Percentiles rank a stretch among this genome's conserved stretches.
Evolutionary conservation across 345 rosid species (phyloP).

Genomic region (Hevea brasiliensis): DNA sequence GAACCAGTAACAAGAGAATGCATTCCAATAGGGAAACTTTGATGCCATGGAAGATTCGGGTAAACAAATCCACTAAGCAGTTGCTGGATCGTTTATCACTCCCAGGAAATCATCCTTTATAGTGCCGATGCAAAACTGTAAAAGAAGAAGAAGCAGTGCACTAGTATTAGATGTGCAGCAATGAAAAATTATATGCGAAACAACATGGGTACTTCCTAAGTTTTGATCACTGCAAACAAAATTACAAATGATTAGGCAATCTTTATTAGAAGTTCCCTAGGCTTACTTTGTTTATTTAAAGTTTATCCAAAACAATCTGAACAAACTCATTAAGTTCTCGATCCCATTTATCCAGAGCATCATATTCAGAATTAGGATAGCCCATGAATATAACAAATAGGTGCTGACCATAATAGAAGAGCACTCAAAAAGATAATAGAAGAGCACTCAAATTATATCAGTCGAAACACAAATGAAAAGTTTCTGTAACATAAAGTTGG

Average conservation of each 20-base stretch:
- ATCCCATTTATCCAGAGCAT: neutral
- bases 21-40: neutral
- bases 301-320: neutral
- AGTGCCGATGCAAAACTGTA: conserved; percentile 94
- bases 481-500: neutral
- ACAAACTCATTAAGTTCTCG: neutral
- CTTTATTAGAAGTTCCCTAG: neutral
- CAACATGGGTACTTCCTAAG: neutral
- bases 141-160: neutral
- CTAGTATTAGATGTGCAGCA: no score
- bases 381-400: no score
- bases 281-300: neutral
- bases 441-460: neutral
- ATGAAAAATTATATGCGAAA: neutral
- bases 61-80: conserved; percentile 36
- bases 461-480: neutral
- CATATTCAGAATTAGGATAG: neutral
- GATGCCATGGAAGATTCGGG: neutral
- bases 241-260: neutral
- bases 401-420: no score
- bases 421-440: no score
- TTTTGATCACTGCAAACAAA: neutral
- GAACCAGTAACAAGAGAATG: neutral
- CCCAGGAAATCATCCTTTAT: conserved; percentile 94
- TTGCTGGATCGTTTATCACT: conserved; percentile 82